These are phyloP conservation scores for Tephrocybe sp. DNA, from an alignment of 768 basidiomycete genomes.

Conservation along the genomic window DNA sequence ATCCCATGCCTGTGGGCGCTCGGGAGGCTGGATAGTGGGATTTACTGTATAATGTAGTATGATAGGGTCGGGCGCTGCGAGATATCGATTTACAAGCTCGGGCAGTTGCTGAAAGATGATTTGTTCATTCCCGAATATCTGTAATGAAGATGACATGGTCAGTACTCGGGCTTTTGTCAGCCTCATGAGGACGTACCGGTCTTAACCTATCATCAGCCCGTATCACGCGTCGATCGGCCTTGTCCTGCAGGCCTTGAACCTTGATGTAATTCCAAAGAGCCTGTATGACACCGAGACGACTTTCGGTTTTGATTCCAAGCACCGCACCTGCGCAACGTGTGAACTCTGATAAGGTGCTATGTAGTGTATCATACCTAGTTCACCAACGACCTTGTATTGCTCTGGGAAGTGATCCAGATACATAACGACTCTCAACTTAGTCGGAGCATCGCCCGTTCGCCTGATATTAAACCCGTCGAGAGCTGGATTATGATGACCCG, in stretches of 20 bases:
- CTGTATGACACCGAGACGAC: conserved; percentile 76
- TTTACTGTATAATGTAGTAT: conserved; percentile 76
- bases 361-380: conserved; percentile 54
- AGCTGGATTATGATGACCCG: conserved; percentile 54
- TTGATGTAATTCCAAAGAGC: conserved; percentile 94
- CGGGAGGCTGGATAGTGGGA: conserved; percentile 60
- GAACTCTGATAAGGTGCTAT: conserved; percentile 3
- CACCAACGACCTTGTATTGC: conserved; percentile 76
- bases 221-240: conserved; percentile 71
- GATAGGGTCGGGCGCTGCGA: conserved; percentile 78
- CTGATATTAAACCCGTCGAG: conserved; percentile 88
- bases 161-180: neutral
- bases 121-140: conserved; percentile 74
- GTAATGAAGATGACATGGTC: neutral
- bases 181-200: conserved; percentile 42
- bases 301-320: conserved; percentile 83
- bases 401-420: conserved; percentile 87
- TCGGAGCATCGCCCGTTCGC: conserved; percentile 76
- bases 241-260: conserved; percentile 78
- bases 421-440: conserved; percentile 80
- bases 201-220: conserved; percentile 68
- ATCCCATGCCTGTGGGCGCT: conserved; percentile 79
- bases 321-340: conserved; percentile 44
- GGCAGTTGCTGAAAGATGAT: conserved; percentile 81
- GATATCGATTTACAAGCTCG: conserved; percentile 79